Evolutionary conservation across 2,329 filamentous ascomycete genomes (phyloP), one percentile per base, ranked within the genome.

Genomic region (Pseudogymnoascus verrucosus): DNA sequence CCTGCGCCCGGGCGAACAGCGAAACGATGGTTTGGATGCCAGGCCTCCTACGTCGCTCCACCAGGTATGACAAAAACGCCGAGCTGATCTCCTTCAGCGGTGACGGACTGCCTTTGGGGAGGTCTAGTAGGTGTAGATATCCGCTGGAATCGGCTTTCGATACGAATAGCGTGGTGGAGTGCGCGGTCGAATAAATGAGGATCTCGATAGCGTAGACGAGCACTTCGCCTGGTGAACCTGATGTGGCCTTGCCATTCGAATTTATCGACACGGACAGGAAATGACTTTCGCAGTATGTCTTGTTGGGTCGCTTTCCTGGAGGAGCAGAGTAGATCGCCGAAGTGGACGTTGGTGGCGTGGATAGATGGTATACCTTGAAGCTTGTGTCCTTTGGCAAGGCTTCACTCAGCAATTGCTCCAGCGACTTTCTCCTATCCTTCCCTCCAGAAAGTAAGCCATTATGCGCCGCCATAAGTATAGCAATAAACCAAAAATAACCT

Each of bases 101-200:
- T 3, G 90, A 95, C 0, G 84, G 79, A 0, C 82, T 79, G n/a
- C 83, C 80, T 68, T 78, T 83, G 14, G 87, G 83, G 0, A 90
- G 78, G 16, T 83, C 78, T 37, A 93, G 78, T 1, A 89, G 79
- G 68, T 87, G 80, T 8, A 97, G 78, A 73, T 91, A 96, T 23
- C 96, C 95, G 0, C 93, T 97, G 8, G 95, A 97, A 77, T 99
- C 95, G 60, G 95, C 95, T 76, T 99, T 99, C 67, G 93, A 93
- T 23, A 99, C 89, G 74, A 99, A 99, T 62, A 98, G 83, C 3
- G 90, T 97, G 1, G 89, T 96, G 23, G 91, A 84, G 69, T 84
- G 83, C 54, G 84, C 83, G 0, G 93, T 96, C 0, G 87, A 89
- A 76, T 96, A 99, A 65, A 99, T 84, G 69, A 95, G 82, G 61